Conservation (phyloP, 2,329 filamentous ascomycete species). For the Cladorrhinum sp. region DNA sequence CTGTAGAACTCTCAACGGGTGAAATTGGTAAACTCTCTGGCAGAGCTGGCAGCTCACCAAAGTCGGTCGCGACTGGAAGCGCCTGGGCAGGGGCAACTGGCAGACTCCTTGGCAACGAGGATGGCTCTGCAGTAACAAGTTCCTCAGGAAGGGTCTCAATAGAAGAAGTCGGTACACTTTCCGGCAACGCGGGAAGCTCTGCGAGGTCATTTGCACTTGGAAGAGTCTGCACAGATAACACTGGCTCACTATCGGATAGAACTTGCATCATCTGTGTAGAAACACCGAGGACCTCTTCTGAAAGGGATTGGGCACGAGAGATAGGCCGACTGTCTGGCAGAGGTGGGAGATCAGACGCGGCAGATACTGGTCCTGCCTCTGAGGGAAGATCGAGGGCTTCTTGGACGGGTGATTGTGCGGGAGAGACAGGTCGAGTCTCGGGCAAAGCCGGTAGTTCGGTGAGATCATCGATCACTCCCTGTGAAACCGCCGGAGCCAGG, state of each 20-base stretch:
- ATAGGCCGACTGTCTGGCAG: background rate
- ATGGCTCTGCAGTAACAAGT: background rate
- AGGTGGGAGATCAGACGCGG: background rate
- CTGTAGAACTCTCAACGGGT: background rate
- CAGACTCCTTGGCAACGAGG: background rate
- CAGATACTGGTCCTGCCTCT: background rate
- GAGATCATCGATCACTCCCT: background rate
- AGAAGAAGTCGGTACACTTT: background rate
- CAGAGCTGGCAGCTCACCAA: background rate
- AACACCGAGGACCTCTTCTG: background rate
- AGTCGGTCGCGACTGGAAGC: background rate
- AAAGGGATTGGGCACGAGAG: background rate
- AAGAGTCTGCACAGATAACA: background rate
- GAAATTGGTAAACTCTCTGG: background rate
- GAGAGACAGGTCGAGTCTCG: background rate
- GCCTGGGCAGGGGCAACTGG: background rate
- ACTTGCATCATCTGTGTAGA: background rate
- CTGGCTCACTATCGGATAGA: background rate
- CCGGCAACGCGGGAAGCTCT: background rate
- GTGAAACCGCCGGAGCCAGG: background rate
- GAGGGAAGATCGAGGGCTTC: background rate
- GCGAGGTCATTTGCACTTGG: background rate
- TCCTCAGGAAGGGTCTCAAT: background rate
- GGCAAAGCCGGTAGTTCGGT: background rate
- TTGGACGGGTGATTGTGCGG: background rate